Percentiles rank a stretch among this genome's conserved stretches.
Evolutionary conservation across 2,329 filamentous ascomycete genomes (phyloP).

Genomic region (Botrytis medusae): DNA sequence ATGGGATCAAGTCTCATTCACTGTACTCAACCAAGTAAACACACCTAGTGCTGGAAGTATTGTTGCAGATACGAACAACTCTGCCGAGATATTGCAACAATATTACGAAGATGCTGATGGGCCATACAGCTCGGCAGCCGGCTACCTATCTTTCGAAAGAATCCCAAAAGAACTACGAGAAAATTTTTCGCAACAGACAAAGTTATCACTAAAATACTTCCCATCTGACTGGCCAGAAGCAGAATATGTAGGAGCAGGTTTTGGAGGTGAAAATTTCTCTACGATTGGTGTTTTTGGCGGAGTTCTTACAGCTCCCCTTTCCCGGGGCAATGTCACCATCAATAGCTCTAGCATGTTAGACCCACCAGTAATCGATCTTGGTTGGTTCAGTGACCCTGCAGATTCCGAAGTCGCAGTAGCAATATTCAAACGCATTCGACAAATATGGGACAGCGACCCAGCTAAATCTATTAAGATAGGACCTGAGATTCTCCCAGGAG

Average conservation of each 20-base stretch:
- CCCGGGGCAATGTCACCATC: constrained; percentile 43
- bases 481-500: neutral
- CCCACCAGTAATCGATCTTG: constrained; percentile 44
- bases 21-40: constrained; percentile 21
- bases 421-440: constrained; percentile 45
- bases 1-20: constrained; percentile 23
- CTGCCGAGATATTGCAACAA: neutral
- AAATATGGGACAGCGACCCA: constrained; percentile 25
- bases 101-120: constrained; percentile 11
- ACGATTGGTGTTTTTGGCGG: neutral
- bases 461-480: neutral
- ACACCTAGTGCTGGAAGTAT: constrained; percentile 13
- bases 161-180: constrained; percentile 15
- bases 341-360: constrained; percentile 38
- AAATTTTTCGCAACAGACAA: constrained; percentile 10
- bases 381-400: constrained; percentile 45
- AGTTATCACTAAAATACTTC: constrained; percentile 1
- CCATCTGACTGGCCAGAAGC: constrained; percentile 26
- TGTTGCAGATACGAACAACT: neutral
- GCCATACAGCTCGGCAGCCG: constrained; percentile 8
- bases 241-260: constrained; percentile 22
- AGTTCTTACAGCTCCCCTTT: constrained; percentile 41
- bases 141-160: constrained; percentile 25
- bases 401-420: constrained; percentile 48
- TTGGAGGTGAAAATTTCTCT: constrained; percentile 5